These are phyloP conservation scores for Colletotrichum nymphaeae DNA, from an alignment of 2,329 filamentous ascomycete species.

Conservation along the genomic window DNA sequence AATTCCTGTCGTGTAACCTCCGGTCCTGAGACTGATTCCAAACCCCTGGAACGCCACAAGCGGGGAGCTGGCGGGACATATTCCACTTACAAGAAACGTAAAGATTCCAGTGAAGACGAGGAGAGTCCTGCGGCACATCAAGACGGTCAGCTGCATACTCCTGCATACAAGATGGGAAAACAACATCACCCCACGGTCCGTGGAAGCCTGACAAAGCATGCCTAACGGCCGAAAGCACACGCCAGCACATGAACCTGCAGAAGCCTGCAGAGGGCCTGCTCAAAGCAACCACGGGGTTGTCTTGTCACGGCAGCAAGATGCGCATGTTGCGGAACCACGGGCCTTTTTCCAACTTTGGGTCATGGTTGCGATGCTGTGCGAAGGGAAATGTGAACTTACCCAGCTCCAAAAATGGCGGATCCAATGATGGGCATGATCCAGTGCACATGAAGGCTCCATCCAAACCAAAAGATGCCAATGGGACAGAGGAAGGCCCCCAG, in stretches of 20 bases:
- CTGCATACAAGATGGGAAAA: conserved; percentile 39
- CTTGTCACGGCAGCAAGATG: conserved; percentile 21
- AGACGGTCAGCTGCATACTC: conserved; percentile 46
- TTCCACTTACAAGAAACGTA: conserved; percentile 80
- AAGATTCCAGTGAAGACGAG: conserved; percentile 87
- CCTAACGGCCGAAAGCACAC: conserved; percentile 38
- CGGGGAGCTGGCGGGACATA: conserved; percentile 3
- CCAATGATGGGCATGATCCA: conserved; percentile 83
- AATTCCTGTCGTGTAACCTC: conserved; percentile 18
- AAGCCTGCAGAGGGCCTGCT: conserved; percentile 11
- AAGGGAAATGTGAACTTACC: conserved; percentile 60
- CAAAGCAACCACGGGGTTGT: conserved; percentile 22
- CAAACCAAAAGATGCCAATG: conserved; percentile 87
- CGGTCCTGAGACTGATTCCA: conserved; percentile 29
- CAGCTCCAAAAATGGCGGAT: conserved; percentile 76
- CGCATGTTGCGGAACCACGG: conserved; percentile 20
- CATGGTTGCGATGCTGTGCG: conserved; percentile 32
- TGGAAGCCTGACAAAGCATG: conserved; percentile 45
- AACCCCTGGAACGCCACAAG: conserved; percentile 33
- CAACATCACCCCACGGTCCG: conserved; percentile 38
- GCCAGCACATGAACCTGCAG: conserved; percentile 28
- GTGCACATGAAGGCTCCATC: conserved; percentile 86
- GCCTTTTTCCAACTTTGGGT: conserved; percentile 32
- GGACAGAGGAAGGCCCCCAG: conserved; percentile 82
- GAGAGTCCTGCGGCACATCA: conserved; percentile 67